Evolutionary conservation across 2,329 filamentous ascomycete species (phyloP), one percentile per base, ranked within the genome.

Genomic region (Colletotrichum tropicicola): DNA sequence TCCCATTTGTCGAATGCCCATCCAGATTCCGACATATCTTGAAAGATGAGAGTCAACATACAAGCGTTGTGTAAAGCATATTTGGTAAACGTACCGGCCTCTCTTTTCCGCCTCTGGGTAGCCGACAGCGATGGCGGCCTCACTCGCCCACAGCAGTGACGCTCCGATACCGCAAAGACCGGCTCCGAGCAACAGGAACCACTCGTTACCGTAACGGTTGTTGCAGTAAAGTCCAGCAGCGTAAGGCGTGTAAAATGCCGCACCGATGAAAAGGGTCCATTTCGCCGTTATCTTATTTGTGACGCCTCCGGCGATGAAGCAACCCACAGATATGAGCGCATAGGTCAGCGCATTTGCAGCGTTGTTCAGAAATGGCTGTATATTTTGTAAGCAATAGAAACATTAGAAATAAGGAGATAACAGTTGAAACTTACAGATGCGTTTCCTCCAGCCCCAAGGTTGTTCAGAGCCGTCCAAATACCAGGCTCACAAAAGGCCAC

Each of bases 21-120:
- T 63, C 54, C 59, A 63, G 10, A 63, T 63, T 21, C 54, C 59
- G 6, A 63, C 59, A 6, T 63, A 63, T 10, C 59, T 63, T 9
- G 6, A 17, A 5, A 23, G 2, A 3, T 2, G 4, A 4, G 32
- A 13, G n/a, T 59, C 7, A 63, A 39, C 6, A 6, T 9, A 6
- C 4, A 13, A 19, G 6, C 5, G 9, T 6, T 1, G 15, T 28
- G n/a, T 37, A 1, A 19, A 3, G 15, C 2, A 5, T 5, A 4
- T 12, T 3, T n/a, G 3, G 2, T 3, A 45, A 19, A 61, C 61
- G 17, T 19, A 65, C 61, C 61, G 61, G 0, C 87, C 88, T 68
- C 86, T 82, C 28, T 89, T 89, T 59, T 84, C 84, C 0, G 89
- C 88, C 66, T 92, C 89, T 0, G 90, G 89, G 66, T 92, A 92